Percentiles rank a stretch among this genome's conserved stretches.
Conservation (phyloP, 140 eudicot species). For the Oenanthe javanica region DNA sequence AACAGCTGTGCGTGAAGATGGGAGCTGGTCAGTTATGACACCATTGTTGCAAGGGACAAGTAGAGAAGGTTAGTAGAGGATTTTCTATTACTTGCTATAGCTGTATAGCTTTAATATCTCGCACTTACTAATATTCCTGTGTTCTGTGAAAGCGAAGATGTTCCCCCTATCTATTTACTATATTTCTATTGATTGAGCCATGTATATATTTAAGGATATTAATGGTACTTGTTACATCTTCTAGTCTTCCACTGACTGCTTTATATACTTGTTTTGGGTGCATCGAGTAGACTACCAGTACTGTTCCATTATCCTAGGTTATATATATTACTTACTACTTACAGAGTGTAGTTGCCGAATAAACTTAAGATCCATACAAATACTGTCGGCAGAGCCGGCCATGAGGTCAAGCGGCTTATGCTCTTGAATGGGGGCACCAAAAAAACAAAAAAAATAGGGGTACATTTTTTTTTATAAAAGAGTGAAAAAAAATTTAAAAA, state of each 20-base stretch:
- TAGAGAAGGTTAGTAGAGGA: constrained; percentile 45
- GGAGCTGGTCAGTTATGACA: constrained; percentile 71
- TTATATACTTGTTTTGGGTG: neutral
- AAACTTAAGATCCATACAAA: neutral
- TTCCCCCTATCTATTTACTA: neutral
- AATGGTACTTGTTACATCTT: neutral
- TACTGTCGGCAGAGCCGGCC: no score
- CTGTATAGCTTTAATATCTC: neutral
- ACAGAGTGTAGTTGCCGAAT: neutral
- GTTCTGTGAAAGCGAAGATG: neutral
- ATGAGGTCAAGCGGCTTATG: no score
- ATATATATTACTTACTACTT: neutral
- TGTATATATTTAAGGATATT: neutral
- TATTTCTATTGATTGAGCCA: neutral
- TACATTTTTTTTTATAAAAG: no score
- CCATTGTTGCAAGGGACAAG: constrained; percentile 49
- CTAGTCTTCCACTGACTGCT: neutral
- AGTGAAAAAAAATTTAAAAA: no score
- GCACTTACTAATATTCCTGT: neutral
- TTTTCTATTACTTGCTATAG: neutral
- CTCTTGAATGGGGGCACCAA: no score
- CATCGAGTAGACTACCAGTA: neutral
- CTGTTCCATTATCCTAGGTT: neutral
- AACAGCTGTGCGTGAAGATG: constrained; percentile 87
- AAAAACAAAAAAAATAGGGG: no score